phyloP scores from a whole-genome alignment of 805 yeast species.

The Suhomyces prunicola region DNA sequence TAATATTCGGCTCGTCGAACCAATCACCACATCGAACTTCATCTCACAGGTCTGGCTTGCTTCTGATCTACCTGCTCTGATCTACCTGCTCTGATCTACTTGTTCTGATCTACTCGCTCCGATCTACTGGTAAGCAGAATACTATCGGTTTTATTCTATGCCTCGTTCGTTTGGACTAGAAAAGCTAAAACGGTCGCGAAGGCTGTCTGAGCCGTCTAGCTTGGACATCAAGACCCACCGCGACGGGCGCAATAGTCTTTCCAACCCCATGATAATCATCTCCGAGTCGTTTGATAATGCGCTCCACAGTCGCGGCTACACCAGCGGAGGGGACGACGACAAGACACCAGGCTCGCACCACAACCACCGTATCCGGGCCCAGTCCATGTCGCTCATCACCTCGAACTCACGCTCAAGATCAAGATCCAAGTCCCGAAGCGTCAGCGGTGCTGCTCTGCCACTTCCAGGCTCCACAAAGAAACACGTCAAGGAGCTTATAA shows the following conservation, averaged over 20 bases:
- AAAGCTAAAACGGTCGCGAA: conserved; percentile 24
- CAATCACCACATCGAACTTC: no score
- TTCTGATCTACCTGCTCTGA: no score
- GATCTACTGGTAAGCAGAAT: not conserved
- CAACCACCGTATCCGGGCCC: conserved; percentile 4
- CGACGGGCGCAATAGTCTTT: conserved; percentile 19
- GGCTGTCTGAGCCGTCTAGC: conserved; percentile 23
- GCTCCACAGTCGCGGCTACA: not conserved
- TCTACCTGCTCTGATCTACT: no score
- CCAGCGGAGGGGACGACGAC: not conserved
- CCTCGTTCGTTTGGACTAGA: conserved; percentile 16
- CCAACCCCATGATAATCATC: conserved; percentile 20
- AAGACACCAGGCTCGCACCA: not conserved
- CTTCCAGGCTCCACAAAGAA: conserved; percentile 16
- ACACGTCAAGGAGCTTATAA: conserved; percentile 35
- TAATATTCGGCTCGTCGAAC: no score
- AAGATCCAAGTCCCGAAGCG: conserved; percentile 5
- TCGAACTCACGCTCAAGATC: conserved; percentile 9
- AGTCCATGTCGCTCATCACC: conserved; percentile 6
- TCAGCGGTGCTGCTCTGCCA: not conserved
- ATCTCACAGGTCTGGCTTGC: not conserved
- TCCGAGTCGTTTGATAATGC: conserved; percentile 11
- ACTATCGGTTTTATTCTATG: not conserved
- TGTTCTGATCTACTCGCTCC: no score
- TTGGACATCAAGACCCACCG: conserved; percentile 16